Evolutionary conservation across 345 rosid genomes (phyloP), one percentile per base, ranked within the genome.

Genomic region (Raphanus raphanistrum): DNA sequence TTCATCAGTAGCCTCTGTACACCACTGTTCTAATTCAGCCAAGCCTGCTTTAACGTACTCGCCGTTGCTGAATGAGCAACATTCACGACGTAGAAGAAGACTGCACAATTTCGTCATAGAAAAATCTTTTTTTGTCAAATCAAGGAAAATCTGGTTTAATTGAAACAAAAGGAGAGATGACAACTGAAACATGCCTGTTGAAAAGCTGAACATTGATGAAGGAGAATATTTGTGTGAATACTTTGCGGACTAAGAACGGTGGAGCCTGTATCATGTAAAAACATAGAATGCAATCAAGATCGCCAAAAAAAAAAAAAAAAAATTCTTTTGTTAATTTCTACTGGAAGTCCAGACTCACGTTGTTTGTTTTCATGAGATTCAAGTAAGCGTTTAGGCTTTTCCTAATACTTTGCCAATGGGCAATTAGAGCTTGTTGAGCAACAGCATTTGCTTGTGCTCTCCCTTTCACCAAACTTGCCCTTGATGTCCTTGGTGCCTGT

Each of bases 11-110:
- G 97, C 90, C 75, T 82, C 90, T n/a, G 12, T 12, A 81, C 93
- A 91, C 98, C 99, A 95, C 72, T 88, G 96, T 72, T 90, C 99
- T 70, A 95, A 82, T 84, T 92, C 99, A 63, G 96, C 91, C 79
- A 95, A 83, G 45, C 99, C 99, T 25, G 97, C 85, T 83, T 91
- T 95, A 66, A 95, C 97, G 70, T 90, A 92, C 84, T 95, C 99
- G 63, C 99, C 99, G 15, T 95, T 92, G 71, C 98, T 95, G 84
- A 95, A 95, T 67, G 99, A 95, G 86, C 98, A 95, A 79, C 99
- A 95, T 78, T 95, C 99, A 48, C 97, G 96, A 66, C 97, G 89
- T 81, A 92, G 85, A 73, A 95, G 96, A 80, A 95, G 99, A 90
- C 99, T 95, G 94, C 86, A 83, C 38, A 84, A 54, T 31, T 66